Base-by-base conservation (phyloP, 2,329 filamentous ascomycete genomes). In the Trichoderma sp. region DNA sequence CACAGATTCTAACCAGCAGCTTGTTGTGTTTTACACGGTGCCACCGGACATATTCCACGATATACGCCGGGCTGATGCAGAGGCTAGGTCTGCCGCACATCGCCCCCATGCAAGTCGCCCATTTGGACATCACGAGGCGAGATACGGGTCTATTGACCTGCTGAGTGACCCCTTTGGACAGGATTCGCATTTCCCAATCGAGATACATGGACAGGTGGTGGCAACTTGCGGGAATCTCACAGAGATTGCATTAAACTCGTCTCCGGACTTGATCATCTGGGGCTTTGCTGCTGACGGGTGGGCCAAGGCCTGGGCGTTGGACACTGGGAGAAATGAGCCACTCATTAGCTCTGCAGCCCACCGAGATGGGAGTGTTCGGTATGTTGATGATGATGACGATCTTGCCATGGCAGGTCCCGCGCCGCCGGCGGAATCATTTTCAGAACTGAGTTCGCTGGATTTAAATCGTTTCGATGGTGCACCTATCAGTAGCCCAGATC, bases 1-100 rank as follows among this genome's bases (percentile, higher is more conserved):
- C 10, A 17, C 25, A 6, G 39, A 54, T 10, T 25, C 52, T 0
- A 69, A 72, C 67, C 76, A 34, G 54, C 81, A 83, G 70, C 73
- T 79, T 48, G 71, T 91, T 29, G 82, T 88, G 63, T 78, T 90
- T 2, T 91, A 89, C 74, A 88, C 83, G 0, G 78, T 91, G 2
- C 88, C 89, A 0, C 76, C 82, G 0, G 87, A 90, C 74, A 75
- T 84, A 2, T 85, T 87, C 69, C 78, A 80, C 35, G 74, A 79
- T 19, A 75, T 77, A 52, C 71, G 72, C 27, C 71, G 64, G n/a
- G 45, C 48, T 9, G 61, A 67, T 22, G 59, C 67, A 29, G 64
- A 69, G 27, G 50, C 69, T 64, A 68, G 67, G 27, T 35, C 57
- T 32, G 60, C 35, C 22, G 63, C 56, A 37, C 39, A 67, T 25